A percentile compares a stretch with the other conserved stretches of the same genome.
These are phyloP conservation scores for Craterostigma plantagineum DNA, from an alignment of 257 asterid species.

Conservation along the genomic window DNA sequence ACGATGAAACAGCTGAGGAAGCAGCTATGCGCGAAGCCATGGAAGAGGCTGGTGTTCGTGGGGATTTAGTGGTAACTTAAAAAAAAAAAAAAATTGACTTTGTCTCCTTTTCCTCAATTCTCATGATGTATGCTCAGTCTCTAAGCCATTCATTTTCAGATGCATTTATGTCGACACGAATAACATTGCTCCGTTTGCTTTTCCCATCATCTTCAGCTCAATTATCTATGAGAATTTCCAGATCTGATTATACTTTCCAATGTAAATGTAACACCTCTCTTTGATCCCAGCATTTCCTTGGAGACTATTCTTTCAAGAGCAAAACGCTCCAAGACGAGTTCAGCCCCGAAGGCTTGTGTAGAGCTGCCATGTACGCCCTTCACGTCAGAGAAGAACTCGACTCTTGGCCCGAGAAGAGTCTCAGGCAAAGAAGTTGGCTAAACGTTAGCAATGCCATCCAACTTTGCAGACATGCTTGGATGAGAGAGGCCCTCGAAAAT, in stretches of 20 bases:
- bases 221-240: too few species aligned
- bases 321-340: conserved; percentile 16
- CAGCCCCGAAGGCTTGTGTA: conserved; percentile 18
- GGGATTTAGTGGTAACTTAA: too few species aligned
- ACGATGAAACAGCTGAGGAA: too few species aligned
- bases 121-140: too few species aligned
- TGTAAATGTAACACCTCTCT: neutral
- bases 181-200: too few species aligned
- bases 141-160: too few species aligned
- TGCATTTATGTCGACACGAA: too few species aligned
- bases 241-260: neutral
- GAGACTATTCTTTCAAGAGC: conserved; percentile 18
- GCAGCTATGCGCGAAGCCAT: too few species aligned
- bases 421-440: conserved; percentile 16
- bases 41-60: too few species aligned
- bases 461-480: conserved; percentile 18
- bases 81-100: too few species aligned
- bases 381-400: conserved; percentile 15
- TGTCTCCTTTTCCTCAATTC: too few species aligned
- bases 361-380: conserved; percentile 20
- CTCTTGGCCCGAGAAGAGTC: conserved; percentile 18
- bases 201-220: neutral
- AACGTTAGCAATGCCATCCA: conserved; percentile 13
- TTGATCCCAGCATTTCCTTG: conserved; percentile 16
- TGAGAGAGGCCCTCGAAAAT: conserved; percentile 13